Base-by-base conservation (phyloP, 129 eudicot species). In the Calendula officinalis region DNA sequence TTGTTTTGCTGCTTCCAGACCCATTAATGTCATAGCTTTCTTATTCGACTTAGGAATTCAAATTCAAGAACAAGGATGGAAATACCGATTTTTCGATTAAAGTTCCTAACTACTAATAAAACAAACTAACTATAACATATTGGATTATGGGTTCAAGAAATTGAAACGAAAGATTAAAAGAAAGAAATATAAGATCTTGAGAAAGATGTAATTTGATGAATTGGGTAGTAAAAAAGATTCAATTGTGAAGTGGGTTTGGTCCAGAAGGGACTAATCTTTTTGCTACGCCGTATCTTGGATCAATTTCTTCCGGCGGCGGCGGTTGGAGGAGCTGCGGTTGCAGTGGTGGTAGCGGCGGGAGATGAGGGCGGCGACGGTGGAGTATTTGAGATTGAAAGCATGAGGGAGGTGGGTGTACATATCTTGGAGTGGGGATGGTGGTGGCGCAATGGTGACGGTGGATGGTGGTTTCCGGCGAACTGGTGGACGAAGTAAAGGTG, bases 171-270 rank as follows among this genome's bases (percentile, higher is more conserved):
- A 22, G 30, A 22, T 22, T 22, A 22, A 22, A 22, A 22, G 30
- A 22, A 22, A 22, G 30, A 22, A 22, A 22, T 22, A 22, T 22
- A 22, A 22, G 30, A 22, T 22, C 30, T 22, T 22, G 30, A 22
- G 30, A 22, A 22, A 22, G 30, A 22, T 22, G 30, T 22, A 22
- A 22, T 22, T 22, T 22, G 30, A 22, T 22, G 30, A 22, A 22
- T 22, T 22, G 30, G 30, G 30, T 22, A 22, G 30, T 22, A 22
- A 62, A 30, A 47, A 54, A 27, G 42, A 36, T 56, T 79, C 81
- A 91, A 53, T 91, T 91, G 52, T 91, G 98, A 45, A 91, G 94
- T 52, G 98, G 98, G 88, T 91, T 91, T 55, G 98, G 97, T 40
- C 97, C 97, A 34, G 95, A 82, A 34, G 95, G 97, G 62, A 91